Evolutionary conservation across 331 rosid genomes (phyloP).

Genomic region (Cydonia oblonga): DNA sequence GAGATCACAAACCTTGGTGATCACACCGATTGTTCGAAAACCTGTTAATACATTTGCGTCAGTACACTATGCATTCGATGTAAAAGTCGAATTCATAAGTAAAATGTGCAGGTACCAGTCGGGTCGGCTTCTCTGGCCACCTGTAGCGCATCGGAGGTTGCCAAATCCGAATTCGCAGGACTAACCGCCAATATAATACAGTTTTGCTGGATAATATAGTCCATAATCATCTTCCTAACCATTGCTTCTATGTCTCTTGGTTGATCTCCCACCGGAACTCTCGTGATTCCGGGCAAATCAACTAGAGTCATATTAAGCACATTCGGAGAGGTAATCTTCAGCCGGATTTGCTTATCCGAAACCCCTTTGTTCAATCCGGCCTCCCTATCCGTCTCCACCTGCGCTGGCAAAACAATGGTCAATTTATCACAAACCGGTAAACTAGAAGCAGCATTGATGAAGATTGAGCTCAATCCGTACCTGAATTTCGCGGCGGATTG

Average conservation of each 20-base stretch:
- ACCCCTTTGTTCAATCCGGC: constrained; percentile 26
- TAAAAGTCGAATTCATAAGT: neutral
- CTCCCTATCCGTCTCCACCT: constrained; percentile 31
- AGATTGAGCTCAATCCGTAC: neutral
- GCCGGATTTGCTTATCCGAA: constrained; percentile 26
- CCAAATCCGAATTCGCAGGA: constrained; percentile 36
- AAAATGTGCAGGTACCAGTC: constrained; percentile 11
- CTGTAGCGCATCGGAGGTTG: constrained; percentile 35
- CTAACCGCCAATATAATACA: constrained; percentile 32
- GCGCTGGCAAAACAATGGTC: neutral
- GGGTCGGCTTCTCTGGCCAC: constrained; percentile 36
- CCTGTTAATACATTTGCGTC: constrained; percentile 12
- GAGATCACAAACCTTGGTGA: constrained; percentile 20
- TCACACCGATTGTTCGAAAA: constrained; percentile 23
- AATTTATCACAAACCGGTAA: too few species aligned
- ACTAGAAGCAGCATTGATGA: neutral
- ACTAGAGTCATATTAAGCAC: constrained; percentile 32
- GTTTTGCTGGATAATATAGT: constrained; percentile 13
- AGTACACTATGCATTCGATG: neutral
- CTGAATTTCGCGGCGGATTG: constrained; percentile 30
- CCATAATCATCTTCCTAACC: constrained; percentile 31
- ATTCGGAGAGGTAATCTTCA: constrained; percentile 30
- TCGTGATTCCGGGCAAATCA: constrained; percentile 36
- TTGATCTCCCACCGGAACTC: constrained; percentile 37
- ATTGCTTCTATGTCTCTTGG: constrained; percentile 33